Evolutionary conservation across 2,329 filamentous ascomycete genomes (phyloP).

Genomic region (Clonostachys rosea): DNA sequence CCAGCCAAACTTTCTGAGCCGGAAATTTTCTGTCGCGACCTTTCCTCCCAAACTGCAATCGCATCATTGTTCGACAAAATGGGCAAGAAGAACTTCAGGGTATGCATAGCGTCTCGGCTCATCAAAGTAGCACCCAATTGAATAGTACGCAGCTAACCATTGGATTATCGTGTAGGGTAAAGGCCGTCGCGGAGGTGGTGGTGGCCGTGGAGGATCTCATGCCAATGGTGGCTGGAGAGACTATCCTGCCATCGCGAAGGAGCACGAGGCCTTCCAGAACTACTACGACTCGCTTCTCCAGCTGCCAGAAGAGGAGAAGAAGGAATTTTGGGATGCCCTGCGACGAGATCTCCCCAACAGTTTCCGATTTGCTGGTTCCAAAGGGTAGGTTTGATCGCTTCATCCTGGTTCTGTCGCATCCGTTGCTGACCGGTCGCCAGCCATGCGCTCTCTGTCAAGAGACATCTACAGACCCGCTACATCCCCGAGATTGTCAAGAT

Average conservation of each 20-base stretch:
- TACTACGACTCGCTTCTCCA: slow-evolving; percentile 81
- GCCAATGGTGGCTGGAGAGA: slow-evolving; percentile 20
- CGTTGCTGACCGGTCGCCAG: slow-evolving; percentile 30
- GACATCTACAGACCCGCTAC: slow-evolving; percentile 82
- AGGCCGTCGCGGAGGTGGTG: slow-evolving; percentile 25
- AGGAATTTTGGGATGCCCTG: slow-evolving; percentile 79
- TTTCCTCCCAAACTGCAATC: too few species aligned
- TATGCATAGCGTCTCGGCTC: slow-evolving; percentile 8
- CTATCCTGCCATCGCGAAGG: slow-evolving; percentile 53
- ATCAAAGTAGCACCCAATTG: slow-evolving; percentile 6
- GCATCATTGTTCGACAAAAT: slow-evolving; percentile 10
- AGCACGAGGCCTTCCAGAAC: slow-evolving; percentile 78
- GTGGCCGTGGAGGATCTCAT: slow-evolving; percentile 12
- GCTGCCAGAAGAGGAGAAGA: slow-evolving; percentile 71
- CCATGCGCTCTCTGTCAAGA: slow-evolving; percentile 88
- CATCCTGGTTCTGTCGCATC: neutral
- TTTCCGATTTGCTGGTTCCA: slow-evolving; percentile 95
- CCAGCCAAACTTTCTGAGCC: neutral
- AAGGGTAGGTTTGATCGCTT: slow-evolving; percentile 54
- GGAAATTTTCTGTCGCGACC: too few species aligned
- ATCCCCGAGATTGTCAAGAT: slow-evolving; percentile 87
- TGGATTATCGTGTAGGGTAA: slow-evolving; percentile 19
- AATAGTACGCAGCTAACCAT: neutral
- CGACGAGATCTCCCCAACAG: slow-evolving; percentile 89
- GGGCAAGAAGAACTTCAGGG: slow-evolving; percentile 30